These are phyloP conservation scores for Boletus reticuloceps DNA, from an alignment of 768 basidiomycete species.

Conservation along the genomic window DNA sequence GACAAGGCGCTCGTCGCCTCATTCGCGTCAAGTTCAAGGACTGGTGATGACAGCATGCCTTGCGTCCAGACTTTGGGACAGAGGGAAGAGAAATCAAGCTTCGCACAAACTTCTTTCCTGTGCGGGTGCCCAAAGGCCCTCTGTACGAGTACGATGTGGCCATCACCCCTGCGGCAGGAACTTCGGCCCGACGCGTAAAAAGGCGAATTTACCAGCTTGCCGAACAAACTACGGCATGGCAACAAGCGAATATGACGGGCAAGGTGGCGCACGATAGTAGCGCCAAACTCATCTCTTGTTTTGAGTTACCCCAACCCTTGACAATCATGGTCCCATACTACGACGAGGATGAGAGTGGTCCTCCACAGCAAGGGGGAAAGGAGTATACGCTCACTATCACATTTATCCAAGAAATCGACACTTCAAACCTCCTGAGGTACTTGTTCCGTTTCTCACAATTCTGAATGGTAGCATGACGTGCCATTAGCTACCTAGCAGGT, in stretches of 20 bases:
- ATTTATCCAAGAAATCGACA: conserved; percentile 44
- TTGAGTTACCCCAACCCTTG: conserved; percentile 40
- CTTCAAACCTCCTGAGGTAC: conserved; percentile 39
- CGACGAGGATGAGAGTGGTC: conserved; percentile 44
- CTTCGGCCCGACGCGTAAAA: conserved; percentile 38
- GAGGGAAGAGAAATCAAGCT: conserved; percentile 43
- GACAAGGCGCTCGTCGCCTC: conserved; percentile 43
- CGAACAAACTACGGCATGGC: conserved; percentile 42
- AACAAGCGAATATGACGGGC: conserved; percentile 37
- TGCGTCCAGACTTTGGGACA: conserved; percentile 48
- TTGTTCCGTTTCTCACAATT: conserved; percentile 1
- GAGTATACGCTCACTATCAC: conserved; percentile 44
- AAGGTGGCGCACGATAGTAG: conserved; percentile 48
- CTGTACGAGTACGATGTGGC: conserved; percentile 48
- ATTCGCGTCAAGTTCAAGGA: conserved; percentile 26
- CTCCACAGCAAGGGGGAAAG: conserved; percentile 31
- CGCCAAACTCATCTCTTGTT: conserved; percentile 44
- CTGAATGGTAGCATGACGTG: conserved; percentile 4
- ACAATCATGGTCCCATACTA: conserved; percentile 38
- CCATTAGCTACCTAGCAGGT: conserved; percentile 45
- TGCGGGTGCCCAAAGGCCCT: conserved; percentile 45
- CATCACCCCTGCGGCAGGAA: conserved; percentile 36
- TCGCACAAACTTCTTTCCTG: conserved; percentile 52
- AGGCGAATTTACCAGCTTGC: conserved; percentile 49
- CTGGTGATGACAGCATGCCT: conserved; percentile 33